Base-by-base conservation (phyloP, 768 basidiomycete species). In the Mycena capillaripes region DNA sequence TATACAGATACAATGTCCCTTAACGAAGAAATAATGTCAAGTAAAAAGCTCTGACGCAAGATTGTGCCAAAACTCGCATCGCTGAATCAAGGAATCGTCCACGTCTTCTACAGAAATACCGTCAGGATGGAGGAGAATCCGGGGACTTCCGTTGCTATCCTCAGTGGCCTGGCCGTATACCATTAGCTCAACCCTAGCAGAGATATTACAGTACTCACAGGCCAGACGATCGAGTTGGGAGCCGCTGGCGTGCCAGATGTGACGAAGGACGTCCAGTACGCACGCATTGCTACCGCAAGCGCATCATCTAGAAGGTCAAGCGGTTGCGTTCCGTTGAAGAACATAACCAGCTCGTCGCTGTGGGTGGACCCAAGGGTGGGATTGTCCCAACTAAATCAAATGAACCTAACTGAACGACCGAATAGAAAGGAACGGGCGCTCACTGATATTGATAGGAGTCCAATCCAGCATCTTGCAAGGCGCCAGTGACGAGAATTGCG, bases 191-290 rank as follows among this genome's bases (percentile, higher is more conserved):
- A 14, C 10, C 32, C 42, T 17, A 11, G 27, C 27, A 38, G 36
- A 56, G 19, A 21, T 32, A 56, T 34, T 17, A 56, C n/a, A 36
- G 32, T 12, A 58, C 80, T 62, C 64, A 84, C 84, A 55, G 74
- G 68, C 84, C 84, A 85, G 1, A 53, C 61, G 6, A 75, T 32
- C 53, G 63, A 65, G 21, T 64, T 70, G 6, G 58, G 61, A 3
- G 82, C 77, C 2, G 69, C 74, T 3, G 85, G 86, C 21, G 67
- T 70, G 7, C 81, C 81, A 23, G 73, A 75, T 0, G 82, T 82
- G n/a, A 82, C 85, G 57, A 86, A 86, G 8, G 83, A 84, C 1
- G 83, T 84, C 80, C 80, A 86, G 63, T 78, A 85, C 56, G 82
- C 75, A 32, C 82, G 79, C 83, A 86, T 85, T 3, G 80, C 75